Percentiles rank a stretch among this genome's conserved stretches.
Evolutionary conservation across 2,329 filamentous ascomycete genomes (phyloP).

Genomic region (Herpomyces periplanetae): DNA sequence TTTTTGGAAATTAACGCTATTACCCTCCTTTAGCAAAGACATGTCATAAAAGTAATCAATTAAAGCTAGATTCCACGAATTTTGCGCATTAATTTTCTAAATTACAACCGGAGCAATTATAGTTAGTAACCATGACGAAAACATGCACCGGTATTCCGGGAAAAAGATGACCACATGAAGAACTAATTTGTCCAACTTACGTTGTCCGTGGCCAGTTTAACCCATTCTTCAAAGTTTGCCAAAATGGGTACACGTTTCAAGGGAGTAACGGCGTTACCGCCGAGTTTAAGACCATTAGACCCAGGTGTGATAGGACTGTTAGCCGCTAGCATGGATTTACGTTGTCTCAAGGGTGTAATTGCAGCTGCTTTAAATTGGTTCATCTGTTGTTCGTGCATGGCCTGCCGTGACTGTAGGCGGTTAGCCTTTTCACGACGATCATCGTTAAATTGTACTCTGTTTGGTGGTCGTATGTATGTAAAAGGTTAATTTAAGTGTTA

Average conservation of each 20-base stretch:
- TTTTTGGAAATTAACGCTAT: conserved; percentile 92
- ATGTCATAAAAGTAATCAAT: conserved; percentile 99
- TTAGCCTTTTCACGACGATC: conserved; percentile 68
- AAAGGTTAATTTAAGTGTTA: no score
- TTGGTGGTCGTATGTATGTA: no score
- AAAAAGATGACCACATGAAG: not conserved
- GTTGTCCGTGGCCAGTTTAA: conserved; percentile 99
- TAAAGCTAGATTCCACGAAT: conserved; percentile 97
- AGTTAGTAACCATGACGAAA: no score
- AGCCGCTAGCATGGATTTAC: conserved; percentile 17
- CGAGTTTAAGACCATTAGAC: conserved; percentile 11
- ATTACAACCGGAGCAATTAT: conserved; percentile 2
- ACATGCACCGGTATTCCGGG: no score
- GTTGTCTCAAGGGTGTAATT: conserved; percentile 26
- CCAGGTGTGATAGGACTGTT: conserved; percentile 8
- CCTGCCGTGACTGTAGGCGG: conserved; percentile 50
- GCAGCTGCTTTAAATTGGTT: conserved; percentile 56
- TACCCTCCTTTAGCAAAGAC: conserved; percentile 77
- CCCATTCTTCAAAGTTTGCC: conserved; percentile 97
- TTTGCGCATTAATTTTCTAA: conserved; percentile 50
- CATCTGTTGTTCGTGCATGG: conserved; percentile 56
- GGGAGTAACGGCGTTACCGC: conserved; percentile 42
- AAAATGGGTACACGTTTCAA: conserved; percentile 85
- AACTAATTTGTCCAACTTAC: conserved; percentile 4
- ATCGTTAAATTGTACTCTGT: conserved; percentile 74